A percentile compares a stretch with the other conserved stretches of the same genome.
phyloP scores from a whole-genome alignment of 495 filamentous ascomycete species.

The Chaetomium tenue region DNA sequence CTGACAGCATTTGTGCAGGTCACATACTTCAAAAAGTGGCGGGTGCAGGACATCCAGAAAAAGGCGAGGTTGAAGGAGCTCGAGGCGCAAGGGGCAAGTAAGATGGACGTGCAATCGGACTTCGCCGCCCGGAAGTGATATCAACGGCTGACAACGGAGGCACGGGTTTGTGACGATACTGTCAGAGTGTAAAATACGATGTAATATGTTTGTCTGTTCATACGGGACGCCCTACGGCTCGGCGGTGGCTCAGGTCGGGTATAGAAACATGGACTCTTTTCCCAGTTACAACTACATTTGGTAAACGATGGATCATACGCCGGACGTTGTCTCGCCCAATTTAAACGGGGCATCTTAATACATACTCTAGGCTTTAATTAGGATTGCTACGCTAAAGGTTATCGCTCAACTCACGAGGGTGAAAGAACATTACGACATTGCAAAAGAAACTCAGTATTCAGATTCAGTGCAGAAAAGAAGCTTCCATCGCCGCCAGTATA shows the following conservation, averaged over 20 bases:
- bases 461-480: neutral
- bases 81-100: constrained; percentile 71
- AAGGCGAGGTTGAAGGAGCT: constrained; percentile 75
- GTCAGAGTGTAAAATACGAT: constrained; percentile 11
- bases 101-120: constrained; percentile 46
- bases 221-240: neutral
- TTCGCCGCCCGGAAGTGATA: constrained; percentile 29
- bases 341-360: too few relatives aligned
- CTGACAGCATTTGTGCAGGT: constrained; percentile 55
- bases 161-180: neutral
- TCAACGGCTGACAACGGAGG: too few relatives aligned
- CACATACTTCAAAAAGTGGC: constrained; percentile 93
- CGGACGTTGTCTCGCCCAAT: too few relatives aligned
- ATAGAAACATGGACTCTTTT: neutral
- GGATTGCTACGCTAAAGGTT: neutral
- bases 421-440: neutral
- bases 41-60: constrained; percentile 87
- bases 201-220: neutral
- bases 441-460: neutral
- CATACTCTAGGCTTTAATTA: neutral
- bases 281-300: neutral
- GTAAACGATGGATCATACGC: neutral
- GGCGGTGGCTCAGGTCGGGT: neutral
- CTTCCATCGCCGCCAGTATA: neutral
- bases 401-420: neutral